phyloP scores from a whole-genome alignment of 495 filamentous ascomycete species.

The Xylaria acuta region DNA sequence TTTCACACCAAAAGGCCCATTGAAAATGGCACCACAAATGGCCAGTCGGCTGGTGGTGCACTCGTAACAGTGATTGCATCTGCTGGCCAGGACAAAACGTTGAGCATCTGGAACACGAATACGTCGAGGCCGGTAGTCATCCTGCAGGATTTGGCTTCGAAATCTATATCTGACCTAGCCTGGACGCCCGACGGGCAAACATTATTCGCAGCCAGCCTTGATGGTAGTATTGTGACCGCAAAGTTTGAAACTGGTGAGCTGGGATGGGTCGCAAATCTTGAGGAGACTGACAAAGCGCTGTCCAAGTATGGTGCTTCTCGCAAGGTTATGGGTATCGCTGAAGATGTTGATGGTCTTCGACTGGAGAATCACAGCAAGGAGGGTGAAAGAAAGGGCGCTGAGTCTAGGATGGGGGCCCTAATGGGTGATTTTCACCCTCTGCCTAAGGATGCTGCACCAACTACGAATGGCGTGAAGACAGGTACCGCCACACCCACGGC shows the following conservation, averaged over 20 bases:
- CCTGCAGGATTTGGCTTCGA: constrained; percentile 82
- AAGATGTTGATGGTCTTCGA: constrained; percentile 83
- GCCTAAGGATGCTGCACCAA: constrained; percentile 40
- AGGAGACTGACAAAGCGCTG: constrained; percentile 90
- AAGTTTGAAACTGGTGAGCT: constrained; percentile 57
- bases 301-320: constrained; percentile 90
- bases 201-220: constrained; percentile 82
- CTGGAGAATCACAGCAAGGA: constrained; percentile 92
- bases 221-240: constrained; percentile 82
- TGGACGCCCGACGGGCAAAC: constrained; percentile 94
- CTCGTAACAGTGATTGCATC: constrained; percentile 96
- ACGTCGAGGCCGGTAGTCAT: constrained; percentile 89
- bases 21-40: constrained; percentile 45
- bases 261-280: constrained; percentile 62
- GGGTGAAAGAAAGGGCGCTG: constrained; percentile 83
- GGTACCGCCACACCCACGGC: constrained; percentile 34
- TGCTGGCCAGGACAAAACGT: constrained; percentile 92
- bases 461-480: constrained; percentile 51
- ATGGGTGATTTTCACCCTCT: constrained; percentile 79
- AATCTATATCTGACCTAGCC: constrained; percentile 90
- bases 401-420: constrained; percentile 94
- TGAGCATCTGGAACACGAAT: constrained; percentile 97
- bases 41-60: constrained; percentile 39
- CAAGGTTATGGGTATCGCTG: constrained; percentile 84
- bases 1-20: constrained; percentile 74